Base-by-base conservation (phyloP, 768 basidiomycete genomes). In the Paxillus involutus region DNA sequence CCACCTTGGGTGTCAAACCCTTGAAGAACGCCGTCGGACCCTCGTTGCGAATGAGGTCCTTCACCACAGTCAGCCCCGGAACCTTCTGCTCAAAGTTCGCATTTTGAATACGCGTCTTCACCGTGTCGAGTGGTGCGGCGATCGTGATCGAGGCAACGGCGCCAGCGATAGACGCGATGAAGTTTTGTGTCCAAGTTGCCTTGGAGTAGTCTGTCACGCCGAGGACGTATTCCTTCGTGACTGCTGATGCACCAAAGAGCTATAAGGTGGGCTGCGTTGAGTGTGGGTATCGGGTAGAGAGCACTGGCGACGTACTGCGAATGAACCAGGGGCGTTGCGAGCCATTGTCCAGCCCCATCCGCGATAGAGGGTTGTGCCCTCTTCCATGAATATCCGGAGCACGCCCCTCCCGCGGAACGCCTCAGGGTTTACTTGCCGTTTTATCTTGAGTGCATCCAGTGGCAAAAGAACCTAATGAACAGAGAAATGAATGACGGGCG, bases 281-380 rank as follows among this genome's bases (percentile, higher is more conserved):
- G 30, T 32, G 8, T 48, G 37, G 44, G 52, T 11, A 33, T 29
- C 26, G 11, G 17, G 40, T n/a, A 1, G 6, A 5, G 29, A 47
- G 2, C 47, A 33, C 37, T 48, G 6, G 40, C 35, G 4, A 77
- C 90, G 57, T 65, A 96, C 94, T 51, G 96, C 92, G 64, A 99
- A 99, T 49, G 82, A 85, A 11, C 96, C 96, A 0, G 96, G 96
- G 1, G 96, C 96, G 63, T 99, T 99, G 49, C 96, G 84, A 3
- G 94, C 96, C 82, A 97, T 88, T 21, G 96, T 98, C 96, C 96
- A 98, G 43, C 95, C 95, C 93, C 95, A 97, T 29, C 96, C 96
- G 58, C 94, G 87, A 74, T 99, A 99, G 35, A 99, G 81, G 1
- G 89, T 82, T 9, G 89, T 83, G 52, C 94, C 93, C 68, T 98